Conservation (phyloP, 2,329 filamentous ascomycete genomes). For the Neopestalotiopsis clavispora region DNA sequence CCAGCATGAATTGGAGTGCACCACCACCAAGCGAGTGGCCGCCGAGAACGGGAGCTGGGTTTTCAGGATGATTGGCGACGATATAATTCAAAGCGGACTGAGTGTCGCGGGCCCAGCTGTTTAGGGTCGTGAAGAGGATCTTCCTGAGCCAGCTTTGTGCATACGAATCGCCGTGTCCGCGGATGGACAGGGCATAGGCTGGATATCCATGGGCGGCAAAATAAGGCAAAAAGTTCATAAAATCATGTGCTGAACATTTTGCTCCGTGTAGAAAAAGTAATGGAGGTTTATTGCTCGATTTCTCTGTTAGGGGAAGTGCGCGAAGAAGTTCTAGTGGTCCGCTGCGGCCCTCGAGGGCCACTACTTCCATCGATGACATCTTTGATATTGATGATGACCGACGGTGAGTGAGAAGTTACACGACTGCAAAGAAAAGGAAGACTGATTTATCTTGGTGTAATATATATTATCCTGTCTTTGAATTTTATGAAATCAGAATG, state of each 20-base stretch:
- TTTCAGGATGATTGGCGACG: neutral
- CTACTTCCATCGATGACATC: constrained; percentile 3
- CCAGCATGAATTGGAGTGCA: constrained; percentile 17
- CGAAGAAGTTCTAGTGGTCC: constrained; percentile 19
- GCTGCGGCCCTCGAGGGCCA: constrained; percentile 7
- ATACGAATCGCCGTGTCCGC: constrained; percentile 19
- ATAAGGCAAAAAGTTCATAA: constrained; percentile 19
- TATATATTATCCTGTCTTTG: too few relatives aligned
- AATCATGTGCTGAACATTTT: constrained; percentile 19
- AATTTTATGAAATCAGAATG: neutral
- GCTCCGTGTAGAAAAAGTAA: constrained; percentile 22
- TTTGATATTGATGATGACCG: neutral
- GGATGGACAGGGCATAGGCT: constrained; percentile 20
- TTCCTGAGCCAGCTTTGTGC: constrained; percentile 6
- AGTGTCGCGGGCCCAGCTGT: constrained; percentile 16
- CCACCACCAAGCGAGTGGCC: constrained; percentile 22
- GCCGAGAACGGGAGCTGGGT: constrained; percentile 15
- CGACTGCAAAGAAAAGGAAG: neutral
- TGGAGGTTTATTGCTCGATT: constrained; percentile 11
- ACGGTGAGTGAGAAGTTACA: neutral
- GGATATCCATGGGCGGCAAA: constrained; percentile 19
- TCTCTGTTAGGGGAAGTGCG: constrained; percentile 4
- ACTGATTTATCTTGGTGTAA: too few relatives aligned
- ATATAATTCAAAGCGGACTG: constrained; percentile 9
- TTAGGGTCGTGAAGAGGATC: constrained; percentile 17